These are phyloP conservation scores for Amaranthus cruentus DNA, from an alignment of 148 eudicot species.

Conservation along the genomic window DNA sequence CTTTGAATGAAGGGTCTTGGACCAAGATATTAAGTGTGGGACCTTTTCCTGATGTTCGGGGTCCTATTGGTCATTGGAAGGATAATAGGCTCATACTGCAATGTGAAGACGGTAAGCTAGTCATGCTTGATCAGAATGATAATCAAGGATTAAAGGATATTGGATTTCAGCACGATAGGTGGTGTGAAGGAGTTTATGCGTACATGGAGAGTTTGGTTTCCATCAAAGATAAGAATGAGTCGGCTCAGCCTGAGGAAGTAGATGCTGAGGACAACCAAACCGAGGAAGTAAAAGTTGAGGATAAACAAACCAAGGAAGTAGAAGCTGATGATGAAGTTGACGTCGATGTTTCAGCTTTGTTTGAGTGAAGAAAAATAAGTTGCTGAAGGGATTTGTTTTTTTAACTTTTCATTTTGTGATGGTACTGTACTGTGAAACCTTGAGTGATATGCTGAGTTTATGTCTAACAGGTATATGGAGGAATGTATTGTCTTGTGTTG, in stretches of 20 bases:
- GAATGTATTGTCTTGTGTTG: no score
- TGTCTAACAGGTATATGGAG: no score
- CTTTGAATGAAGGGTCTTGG: conserved; percentile 4
- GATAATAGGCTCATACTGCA: conserved; percentile 1
- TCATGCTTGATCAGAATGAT: background rate
- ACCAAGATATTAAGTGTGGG: conserved; percentile 5
- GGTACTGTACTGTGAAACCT: no score
- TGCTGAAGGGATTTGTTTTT: no score
- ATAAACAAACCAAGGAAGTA: no score
- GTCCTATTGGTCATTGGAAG: conserved; percentile 15
- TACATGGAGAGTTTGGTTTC: conserved; percentile 10
- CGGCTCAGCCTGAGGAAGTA: background rate
- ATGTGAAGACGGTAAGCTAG: background rate
- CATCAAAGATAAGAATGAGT: conserved; percentile 7
- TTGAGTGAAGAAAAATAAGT: no score
- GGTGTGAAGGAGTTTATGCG: background rate
- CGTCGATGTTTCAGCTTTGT: no score
- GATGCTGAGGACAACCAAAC: background rate
- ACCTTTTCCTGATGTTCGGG: background rate
- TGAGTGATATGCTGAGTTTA: no score
- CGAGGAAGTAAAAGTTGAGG: no score
- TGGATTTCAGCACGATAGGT: background rate
- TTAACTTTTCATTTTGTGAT: no score
- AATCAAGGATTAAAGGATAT: conserved; percentile 4
- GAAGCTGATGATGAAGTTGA: no score